Conservation (phyloP, 1,139 yeast genomes). For the Candida glucosophila region DNA sequence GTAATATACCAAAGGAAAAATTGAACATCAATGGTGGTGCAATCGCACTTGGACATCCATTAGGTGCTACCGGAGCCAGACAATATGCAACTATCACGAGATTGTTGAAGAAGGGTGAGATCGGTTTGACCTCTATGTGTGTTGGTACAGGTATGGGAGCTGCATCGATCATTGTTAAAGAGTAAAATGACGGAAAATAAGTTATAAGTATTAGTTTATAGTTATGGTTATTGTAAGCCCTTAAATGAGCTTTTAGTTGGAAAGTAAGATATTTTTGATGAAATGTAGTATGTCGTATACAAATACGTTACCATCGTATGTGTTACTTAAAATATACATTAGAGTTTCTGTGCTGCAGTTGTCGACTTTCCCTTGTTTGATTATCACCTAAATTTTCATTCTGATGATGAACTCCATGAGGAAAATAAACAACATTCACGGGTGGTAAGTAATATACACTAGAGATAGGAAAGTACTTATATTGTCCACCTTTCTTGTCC, state of each 20-base stretch:
- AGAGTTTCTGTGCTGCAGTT: conserved; percentile 14
- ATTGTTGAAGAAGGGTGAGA: conserved; percentile 69
- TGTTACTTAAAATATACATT: conserved; percentile 24
- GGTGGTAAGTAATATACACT: conserved; percentile 52
- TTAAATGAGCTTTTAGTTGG: background rate
- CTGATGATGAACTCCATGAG: conserved; percentile 48
- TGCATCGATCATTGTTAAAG: conserved; percentile 75
- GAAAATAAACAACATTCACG: conserved; percentile 51
- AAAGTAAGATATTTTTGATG: background rate
- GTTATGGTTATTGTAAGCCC: background rate
- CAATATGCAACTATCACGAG: conserved; percentile 83
- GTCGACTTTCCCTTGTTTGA: conserved; percentile 1
- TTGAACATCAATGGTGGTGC: conserved; percentile 95
- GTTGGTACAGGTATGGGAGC: conserved; percentile 99
- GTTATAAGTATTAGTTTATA: too few species aligned
- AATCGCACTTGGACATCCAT: conserved; percentile 91
- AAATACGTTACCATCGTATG: too few species aligned
- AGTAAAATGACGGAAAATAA: too few species aligned
- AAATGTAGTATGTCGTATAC: background rate
- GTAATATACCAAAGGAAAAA: conserved; percentile 59
- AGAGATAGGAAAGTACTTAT: conserved; percentile 50
- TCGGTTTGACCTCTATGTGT: conserved; percentile 94
- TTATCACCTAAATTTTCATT: conserved; percentile 3
- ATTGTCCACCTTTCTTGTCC: conserved; percentile 11
- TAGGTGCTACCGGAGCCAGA: conserved; percentile 94